Conservation (phyloP, 768 basidiomycete species). For the Leccinum boreale region DNA sequence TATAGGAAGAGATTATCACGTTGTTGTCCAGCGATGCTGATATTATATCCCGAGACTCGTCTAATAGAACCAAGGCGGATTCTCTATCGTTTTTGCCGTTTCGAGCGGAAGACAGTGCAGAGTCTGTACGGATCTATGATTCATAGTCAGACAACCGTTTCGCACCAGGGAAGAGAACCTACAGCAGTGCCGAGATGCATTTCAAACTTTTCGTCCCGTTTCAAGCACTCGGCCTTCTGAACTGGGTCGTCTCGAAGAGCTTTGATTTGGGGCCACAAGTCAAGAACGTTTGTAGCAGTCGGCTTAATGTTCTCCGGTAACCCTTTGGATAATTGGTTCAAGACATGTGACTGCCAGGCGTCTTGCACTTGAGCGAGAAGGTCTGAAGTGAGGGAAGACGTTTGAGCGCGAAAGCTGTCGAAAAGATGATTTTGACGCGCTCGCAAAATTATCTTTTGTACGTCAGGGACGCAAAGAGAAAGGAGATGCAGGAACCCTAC, state of each 20-base stretch:
- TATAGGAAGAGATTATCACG: slow-evolving; percentile 38
- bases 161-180: slow-evolving; percentile 27
- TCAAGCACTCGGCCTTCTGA: slow-evolving; percentile 71
- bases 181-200: slow-evolving; percentile 85
- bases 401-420: slow-evolving; percentile 56
- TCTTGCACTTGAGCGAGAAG: slow-evolving; percentile 55
- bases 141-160: slow-evolving; percentile 14
- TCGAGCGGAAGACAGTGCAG: slow-evolving; percentile 53
- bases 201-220: slow-evolving; percentile 87
- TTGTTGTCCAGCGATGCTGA: slow-evolving; percentile 69
- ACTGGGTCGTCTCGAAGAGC: slow-evolving; percentile 47
- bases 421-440: slow-evolving; percentile 79
- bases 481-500: slow-evolving; percentile 38
- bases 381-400: slow-evolving; percentile 49
- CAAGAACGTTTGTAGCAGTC: slow-evolving; percentile 46
- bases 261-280: slow-evolving; percentile 53
- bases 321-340: slow-evolving; percentile 60
- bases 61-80: slow-evolving; percentile 57
- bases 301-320: slow-evolving; percentile 51
- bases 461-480: slow-evolving; percentile 4
- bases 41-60: slow-evolving; percentile 75
- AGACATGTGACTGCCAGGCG: slow-evolving; percentile 67
- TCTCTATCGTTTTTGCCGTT: slow-evolving; percentile 40
- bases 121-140: slow-evolving; percentile 45
- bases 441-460: slow-evolving; percentile 83